These are phyloP conservation scores for Penicillium silybi DNA, from an alignment of 495 filamentous ascomycete species.

Conservation along the genomic window DNA sequence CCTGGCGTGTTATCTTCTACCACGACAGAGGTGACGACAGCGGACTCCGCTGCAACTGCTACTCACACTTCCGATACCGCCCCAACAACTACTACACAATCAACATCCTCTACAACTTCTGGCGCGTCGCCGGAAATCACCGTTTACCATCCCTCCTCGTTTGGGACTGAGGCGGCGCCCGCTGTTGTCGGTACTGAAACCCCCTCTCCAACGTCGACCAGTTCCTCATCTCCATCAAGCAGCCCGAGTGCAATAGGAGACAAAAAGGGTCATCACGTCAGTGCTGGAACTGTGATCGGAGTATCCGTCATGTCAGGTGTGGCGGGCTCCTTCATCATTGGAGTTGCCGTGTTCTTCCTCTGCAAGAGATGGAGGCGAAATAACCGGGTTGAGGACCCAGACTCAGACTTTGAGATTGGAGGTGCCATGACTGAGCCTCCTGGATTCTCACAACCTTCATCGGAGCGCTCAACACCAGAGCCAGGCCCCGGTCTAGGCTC, in stretches of 20 bases:
- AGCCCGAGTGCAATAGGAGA: not conserved
- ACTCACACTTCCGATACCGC: not conserved
- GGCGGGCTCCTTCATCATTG: conserved; percentile 38
- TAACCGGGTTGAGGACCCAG: conserved; percentile 12
- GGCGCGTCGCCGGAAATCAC: not conserved
- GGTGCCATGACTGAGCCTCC: conserved; percentile 41
- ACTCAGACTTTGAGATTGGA: conserved; percentile 40
- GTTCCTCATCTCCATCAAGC: conserved; percentile 7
- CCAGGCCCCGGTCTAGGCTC: conserved; percentile 11
- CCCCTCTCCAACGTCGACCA: conserved; percentile 8
- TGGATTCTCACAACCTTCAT: conserved; percentile 27
- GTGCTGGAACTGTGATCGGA: conserved; percentile 36
- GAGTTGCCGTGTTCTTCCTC: conserved; percentile 33
- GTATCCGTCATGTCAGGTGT: conserved; percentile 41
- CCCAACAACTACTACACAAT: not conserved
- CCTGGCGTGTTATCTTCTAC: conserved; percentile 27
- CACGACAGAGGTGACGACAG: conserved; percentile 6
- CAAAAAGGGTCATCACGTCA: conserved; percentile 19
- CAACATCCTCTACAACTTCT: conserved; percentile 1
- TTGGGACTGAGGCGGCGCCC: not conserved
- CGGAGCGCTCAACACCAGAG: conserved; percentile 5
- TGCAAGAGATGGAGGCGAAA: conserved; percentile 29
- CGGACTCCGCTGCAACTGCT: conserved; percentile 5
- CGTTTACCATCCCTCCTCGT: conserved; percentile 1
- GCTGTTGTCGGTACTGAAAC: not conserved